Conservation (phyloP, 2,329 filamentous ascomycete species). For the Aspergillus fijiensis region DNA sequence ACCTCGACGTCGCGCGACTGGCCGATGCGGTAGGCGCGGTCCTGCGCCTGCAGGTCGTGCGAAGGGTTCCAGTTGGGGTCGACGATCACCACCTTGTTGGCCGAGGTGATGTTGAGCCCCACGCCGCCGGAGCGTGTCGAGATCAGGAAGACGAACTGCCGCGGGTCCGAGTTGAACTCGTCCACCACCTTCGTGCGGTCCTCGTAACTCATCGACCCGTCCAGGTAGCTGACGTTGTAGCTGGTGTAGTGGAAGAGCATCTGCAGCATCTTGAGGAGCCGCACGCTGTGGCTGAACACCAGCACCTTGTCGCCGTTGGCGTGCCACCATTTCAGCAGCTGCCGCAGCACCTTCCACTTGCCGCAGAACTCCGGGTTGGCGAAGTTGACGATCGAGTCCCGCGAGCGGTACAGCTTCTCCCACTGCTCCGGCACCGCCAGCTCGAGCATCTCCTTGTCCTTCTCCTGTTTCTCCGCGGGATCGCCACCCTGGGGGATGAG, state of each 20-base stretch:
- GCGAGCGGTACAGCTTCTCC: slow-evolving; percentile 69
- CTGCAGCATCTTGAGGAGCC: slow-evolving; percentile 77
- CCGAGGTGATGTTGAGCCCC: slow-evolving; percentile 92
- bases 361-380: slow-evolving; percentile 90
- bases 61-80: slow-evolving; percentile 98
- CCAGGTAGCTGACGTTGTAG: slow-evolving; percentile 88
- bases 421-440: slow-evolving; percentile 73
- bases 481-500: slow-evolving; percentile 71
- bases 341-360: slow-evolving; percentile 91
- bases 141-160: slow-evolving; percentile 92
- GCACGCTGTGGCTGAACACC: slow-evolving; percentile 90
- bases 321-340: slow-evolving; percentile 86
- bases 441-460: slow-evolving; percentile 71
- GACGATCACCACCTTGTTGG: slow-evolving; percentile 96
- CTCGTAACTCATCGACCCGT: slow-evolving; percentile 78
- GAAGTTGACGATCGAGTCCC: slow-evolving; percentile 76
- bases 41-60: slow-evolving; percentile 92
- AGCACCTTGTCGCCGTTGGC: slow-evolving; percentile 88
- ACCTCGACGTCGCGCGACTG: slow-evolving; percentile 93
- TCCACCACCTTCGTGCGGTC: slow-evolving; percentile 81
- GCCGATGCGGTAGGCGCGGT: slow-evolving; percentile 92
- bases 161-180: slow-evolving; percentile 84
- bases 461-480: slow-evolving; percentile 68
- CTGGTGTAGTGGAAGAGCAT: slow-evolving; percentile 82
- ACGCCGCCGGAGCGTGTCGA: slow-evolving; percentile 91